Evolutionary conservation across 2,329 filamentous ascomycete species (phyloP), one percentile per base, ranked within the genome.

Genomic region (Periconia sp.): DNA sequence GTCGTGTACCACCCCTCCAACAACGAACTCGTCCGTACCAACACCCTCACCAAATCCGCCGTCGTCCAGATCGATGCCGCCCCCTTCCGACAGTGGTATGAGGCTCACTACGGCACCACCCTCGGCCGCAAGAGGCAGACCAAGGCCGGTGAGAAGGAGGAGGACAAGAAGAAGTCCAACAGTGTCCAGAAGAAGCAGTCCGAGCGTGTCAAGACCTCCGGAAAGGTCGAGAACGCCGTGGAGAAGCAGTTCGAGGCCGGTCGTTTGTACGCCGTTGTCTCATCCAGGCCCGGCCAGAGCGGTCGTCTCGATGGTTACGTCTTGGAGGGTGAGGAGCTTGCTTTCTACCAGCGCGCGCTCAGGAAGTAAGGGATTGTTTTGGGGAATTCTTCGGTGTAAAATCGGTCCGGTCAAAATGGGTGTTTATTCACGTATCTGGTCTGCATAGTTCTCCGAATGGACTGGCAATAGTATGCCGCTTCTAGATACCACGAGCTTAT

Each of bases 21-120:
- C 92, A 99, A 99, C 91, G 94, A 99, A 85, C 87, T 99, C 72
- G 92, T 99, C 85, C 94, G 94, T 77, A 99, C 94, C 82, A 99
- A 99, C 89, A 97, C 94, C 84, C 87, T 99, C 79, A 99, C 94
- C 86, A 95, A 92, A 84, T 91, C 91, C 77, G 94, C 94, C 82
- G 91, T 99, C 76, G 91, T 99, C 79, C 94, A 99, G 86, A 84
- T 99, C 82, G 94, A 99, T 81, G 94, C 95, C 73, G 91, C 94
- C 63, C 94, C 94, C 70, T 99, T 99, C 91, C 87, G 94, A 79
- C 93, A 97, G 84, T 99, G 94, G 94, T 99, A 96, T 83, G 94
- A 99, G 88, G 91, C 94, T 70, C 94, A 99, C 89, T 99, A 99
- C 86, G 94, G 94, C 77, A 85, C 91, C 81, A 72, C 84, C 72